Base-by-base conservation (phyloP, 805 yeast species). In the Debaryomyces maramus region DNA sequence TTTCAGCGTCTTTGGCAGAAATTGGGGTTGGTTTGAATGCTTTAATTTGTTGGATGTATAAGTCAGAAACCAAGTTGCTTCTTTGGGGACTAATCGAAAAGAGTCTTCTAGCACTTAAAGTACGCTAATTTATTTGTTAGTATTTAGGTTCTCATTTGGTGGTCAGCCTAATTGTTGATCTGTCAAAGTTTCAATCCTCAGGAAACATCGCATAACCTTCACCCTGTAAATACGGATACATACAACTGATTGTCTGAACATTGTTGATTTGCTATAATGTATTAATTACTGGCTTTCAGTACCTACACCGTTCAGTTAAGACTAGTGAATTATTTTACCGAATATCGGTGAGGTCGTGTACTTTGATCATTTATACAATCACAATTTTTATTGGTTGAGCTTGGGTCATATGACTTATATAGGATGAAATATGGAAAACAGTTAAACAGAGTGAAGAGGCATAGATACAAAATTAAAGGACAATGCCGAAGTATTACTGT, bases 11-110 rank as follows among this genome's bases (percentile, higher is more conserved):
- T 51, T 78, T 73, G 44, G 85, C 80, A 43, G 85, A 69, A 40
- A 83, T 61, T 45, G 88, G 81, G 44, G 83, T 78, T 61, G 96
- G 90, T 76, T 89, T 88, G 81, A 87, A 90, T 47, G 81, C 80
- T 73, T 83, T 87, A 69, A 93, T 74, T 69, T 90, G 96, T 65
- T 78, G 81, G 60, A 91, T 70, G 75, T 90, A 90, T 54, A 90
- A 78, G 52, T 90, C 96, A 65, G 87, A 78, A 60, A 90, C 67
- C 61, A 85, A 73, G 77, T 90, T 78, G 52, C 52, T 53, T 62
- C 70, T 66, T 56, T 63, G 58, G 47, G 73, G 65, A 40, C 73
- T 65, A 46, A 63, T 56, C 38, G 75, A 65, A 53, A 70, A 62
- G 44, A 59, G 55, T 66, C 74, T 69, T 56, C 60, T 63, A 43